These are phyloP conservation scores for Bryoerythrophyllum caledonicum DNA, from an alignment of 225 moss, liverwort and hornwort species.

Conservation along the genomic window DNA sequence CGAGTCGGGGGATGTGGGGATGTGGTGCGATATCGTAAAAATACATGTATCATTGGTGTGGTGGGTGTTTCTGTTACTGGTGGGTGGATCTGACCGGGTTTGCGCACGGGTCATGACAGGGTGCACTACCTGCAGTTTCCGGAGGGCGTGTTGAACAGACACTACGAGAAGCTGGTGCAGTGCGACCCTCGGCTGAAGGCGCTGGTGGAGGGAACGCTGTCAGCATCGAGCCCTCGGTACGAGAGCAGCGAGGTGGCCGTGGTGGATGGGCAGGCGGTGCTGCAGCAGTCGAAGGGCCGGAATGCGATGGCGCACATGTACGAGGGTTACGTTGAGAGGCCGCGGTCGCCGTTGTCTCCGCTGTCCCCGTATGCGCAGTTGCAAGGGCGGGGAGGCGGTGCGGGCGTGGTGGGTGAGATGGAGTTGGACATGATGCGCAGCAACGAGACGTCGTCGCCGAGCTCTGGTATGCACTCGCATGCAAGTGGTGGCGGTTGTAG, in stretches of 20 bases:
- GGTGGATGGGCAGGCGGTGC: slow-evolving; percentile 45
- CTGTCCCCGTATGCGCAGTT: slow-evolving; percentile 38
- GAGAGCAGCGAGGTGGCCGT: slow-evolving; percentile 27
- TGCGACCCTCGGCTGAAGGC: slow-evolving; percentile 94
- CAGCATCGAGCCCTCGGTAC: slow-evolving; percentile 47
- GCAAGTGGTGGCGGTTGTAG: background rate
- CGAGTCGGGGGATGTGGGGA: background rate
- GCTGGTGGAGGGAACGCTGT: slow-evolving; percentile 72
- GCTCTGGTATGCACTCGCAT: slow-evolving; percentile 48
- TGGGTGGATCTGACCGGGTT: background rate
- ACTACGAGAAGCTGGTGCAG: slow-evolving; percentile 96
- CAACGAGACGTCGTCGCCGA: slow-evolving; percentile 65
- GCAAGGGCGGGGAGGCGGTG: slow-evolving; percentile 31
- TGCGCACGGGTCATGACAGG: slow-evolving; percentile 32
- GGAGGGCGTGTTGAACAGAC: slow-evolving; percentile 88
- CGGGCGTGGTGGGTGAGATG: slow-evolving; percentile 32
- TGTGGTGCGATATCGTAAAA: background rate
- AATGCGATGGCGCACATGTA: slow-evolving; percentile 28
- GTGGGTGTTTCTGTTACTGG: background rate
- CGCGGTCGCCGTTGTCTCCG: slow-evolving; percentile 35
- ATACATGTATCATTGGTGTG: background rate
- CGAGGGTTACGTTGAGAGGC: slow-evolving; percentile 40
- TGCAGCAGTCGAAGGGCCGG: slow-evolving; percentile 37
- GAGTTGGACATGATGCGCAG: slow-evolving; percentile 53
- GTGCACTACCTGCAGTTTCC: slow-evolving; percentile 88